These are phyloP conservation scores for Boletus subparvulus DNA, from an alignment of 768 basidiomycete genomes.

Conservation along the genomic window DNA sequence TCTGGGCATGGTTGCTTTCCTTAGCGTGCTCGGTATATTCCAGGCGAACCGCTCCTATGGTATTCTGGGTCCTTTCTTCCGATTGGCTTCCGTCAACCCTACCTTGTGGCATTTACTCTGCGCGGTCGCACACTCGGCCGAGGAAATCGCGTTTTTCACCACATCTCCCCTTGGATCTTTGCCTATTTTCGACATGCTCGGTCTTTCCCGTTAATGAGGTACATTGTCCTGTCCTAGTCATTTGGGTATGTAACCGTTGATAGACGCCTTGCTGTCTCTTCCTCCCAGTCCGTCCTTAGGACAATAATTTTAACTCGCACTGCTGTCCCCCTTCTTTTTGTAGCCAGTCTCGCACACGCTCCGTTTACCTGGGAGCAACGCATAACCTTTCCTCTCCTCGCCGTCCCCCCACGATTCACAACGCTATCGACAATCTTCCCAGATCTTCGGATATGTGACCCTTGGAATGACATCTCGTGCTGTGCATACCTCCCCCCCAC, in stretches of 20 bases:
- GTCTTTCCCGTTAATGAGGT: conserved; percentile 33
- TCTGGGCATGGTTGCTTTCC: conserved; percentile 32
- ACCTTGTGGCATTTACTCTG: conserved; percentile 40
- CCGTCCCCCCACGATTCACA: conserved; percentile 12
- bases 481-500: not conserved
- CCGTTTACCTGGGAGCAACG: not conserved
- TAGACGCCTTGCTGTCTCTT: conserved; percentile 11
- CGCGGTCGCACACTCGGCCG: conserved; percentile 33
- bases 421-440: conserved; percentile 3
- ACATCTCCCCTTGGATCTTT: conserved; percentile 48
- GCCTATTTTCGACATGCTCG: conserved; percentile 32
- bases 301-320: conserved; percentile 6
- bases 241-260: conserved; percentile 18
- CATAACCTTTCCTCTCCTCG: not conserved
- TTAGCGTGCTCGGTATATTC: conserved; percentile 39
- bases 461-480: conserved; percentile 17
- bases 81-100: conserved; percentile 44
- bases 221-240: conserved; percentile 25
- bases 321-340: not conserved
- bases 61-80: conserved; percentile 41
- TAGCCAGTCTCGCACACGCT: not conserved
- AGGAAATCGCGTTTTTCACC: conserved; percentile 33
- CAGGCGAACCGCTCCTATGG: conserved; percentile 44
- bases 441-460: conserved; percentile 23
- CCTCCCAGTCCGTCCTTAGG: conserved; percentile 7